Percentiles rank a stretch among this genome's conserved stretches.
These are phyloP conservation scores for Aspergillus saccharolyticus DNA, from an alignment of 495 filamentous ascomycete species.

Conservation along the genomic window DNA sequence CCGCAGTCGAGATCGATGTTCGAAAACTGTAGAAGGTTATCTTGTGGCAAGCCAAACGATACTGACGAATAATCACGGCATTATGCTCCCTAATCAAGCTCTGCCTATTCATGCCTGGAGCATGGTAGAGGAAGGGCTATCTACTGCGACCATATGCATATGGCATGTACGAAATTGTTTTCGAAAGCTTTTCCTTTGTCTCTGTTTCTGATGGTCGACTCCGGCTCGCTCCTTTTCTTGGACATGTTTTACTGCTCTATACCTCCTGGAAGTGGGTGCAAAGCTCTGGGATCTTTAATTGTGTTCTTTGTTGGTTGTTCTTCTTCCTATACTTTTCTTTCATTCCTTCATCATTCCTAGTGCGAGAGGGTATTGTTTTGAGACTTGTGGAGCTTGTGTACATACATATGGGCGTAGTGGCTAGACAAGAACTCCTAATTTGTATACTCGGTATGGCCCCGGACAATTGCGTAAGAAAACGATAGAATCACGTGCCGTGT, in stretches of 20 bases:
- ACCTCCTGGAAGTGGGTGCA: constrained; percentile 27
- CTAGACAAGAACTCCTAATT: constrained; percentile 18
- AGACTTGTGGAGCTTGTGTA: constrained; percentile 19
- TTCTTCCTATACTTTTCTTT: constrained; percentile 6
- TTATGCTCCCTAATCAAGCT: constrained; percentile 4
- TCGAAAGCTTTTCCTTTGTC: neutral
- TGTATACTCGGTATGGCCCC: neutral
- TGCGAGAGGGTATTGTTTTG: constrained; percentile 5
- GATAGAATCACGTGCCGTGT: constrained; percentile 24
- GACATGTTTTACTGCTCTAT: constrained; percentile 39
- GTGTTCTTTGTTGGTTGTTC: constrained; percentile 1
- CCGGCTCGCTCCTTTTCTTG: constrained; percentile 17
- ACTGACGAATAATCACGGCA: constrained; percentile 21
- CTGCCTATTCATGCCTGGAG: constrained; percentile 29
- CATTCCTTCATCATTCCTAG: constrained; percentile 4
- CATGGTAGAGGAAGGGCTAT: constrained; percentile 19
- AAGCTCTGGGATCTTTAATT: constrained; percentile 16
- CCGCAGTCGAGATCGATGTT: constrained; percentile 8
- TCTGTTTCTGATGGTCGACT: constrained; percentile 11
- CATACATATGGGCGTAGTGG: constrained; percentile 19
- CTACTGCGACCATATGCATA: constrained; percentile 11
- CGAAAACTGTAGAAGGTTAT: constrained; percentile 5
- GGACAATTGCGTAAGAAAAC: neutral
- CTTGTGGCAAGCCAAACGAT: constrained; percentile 13
- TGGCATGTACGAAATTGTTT: constrained; percentile 21